phyloP scores from a whole-genome alignment of 306 rosid species.

The Malus asiatica region DNA sequence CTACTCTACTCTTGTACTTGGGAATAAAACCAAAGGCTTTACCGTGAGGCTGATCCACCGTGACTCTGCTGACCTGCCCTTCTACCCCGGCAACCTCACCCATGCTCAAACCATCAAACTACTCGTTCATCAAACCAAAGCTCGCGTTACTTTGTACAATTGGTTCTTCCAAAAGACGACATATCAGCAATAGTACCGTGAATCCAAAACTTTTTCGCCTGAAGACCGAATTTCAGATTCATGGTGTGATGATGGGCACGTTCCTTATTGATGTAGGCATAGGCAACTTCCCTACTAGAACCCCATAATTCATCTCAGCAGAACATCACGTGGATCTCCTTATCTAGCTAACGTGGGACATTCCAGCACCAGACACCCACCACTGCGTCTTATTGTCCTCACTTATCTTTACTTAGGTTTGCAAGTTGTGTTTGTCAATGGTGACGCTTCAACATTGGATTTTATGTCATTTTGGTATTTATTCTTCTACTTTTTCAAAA shows the following conservation, averaged over 20 bases:
- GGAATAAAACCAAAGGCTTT: not conserved
- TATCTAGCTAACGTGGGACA: not conserved
- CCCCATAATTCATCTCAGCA: not conserved
- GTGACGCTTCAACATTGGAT: not conserved
- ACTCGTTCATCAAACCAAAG: not conserved
- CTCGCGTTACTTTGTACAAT: not conserved
- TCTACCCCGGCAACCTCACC: not conserved
- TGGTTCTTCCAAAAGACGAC: not conserved
- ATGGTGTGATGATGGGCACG: no score
- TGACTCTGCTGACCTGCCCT: not conserved
- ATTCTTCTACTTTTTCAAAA: not conserved
- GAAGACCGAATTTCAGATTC: no score
- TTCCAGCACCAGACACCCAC: not conserved
- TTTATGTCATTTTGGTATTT: not conserved
- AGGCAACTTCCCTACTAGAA: no score
- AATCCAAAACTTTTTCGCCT: no score
- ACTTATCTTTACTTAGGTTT: not conserved
- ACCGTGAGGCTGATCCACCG: not conserved
- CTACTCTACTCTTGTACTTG: not conserved
- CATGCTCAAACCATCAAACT: not conserved
- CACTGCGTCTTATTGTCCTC: not conserved
- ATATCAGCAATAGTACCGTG: not conserved
- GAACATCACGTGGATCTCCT: not conserved
- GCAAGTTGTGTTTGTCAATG: not conserved
- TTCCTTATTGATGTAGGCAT: no score